Percentiles rank a stretch among this genome's conserved stretches.
Conservation (phyloP, 345 rosid genomes). For the Boechera divaricarpa region DNA sequence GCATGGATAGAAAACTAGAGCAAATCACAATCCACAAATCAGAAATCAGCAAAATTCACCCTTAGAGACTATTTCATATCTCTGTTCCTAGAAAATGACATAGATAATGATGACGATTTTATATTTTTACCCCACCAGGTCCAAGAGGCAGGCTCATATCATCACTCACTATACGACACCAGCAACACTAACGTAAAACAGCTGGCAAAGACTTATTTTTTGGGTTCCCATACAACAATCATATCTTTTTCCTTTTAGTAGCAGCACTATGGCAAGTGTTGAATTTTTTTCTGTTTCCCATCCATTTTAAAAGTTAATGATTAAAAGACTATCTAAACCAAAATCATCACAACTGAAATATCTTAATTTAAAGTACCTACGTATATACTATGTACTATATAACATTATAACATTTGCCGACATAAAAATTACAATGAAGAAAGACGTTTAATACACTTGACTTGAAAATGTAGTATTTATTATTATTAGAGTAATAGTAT, state of each 20-base stretch:
- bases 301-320: slow-evolving; percentile 16
- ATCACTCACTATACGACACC: slow-evolving; percentile 44
- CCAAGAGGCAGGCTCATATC: slow-evolving; percentile 32
- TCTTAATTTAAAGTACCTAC: slow-evolving; percentile 22
- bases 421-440: slow-evolving; percentile 6
- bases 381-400: background rate
- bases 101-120: slow-evolving; percentile 23
- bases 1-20: slow-evolving; percentile 40
- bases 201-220: slow-evolving; percentile 37
- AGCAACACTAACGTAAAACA: slow-evolving; percentile 41
- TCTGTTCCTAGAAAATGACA: slow-evolving; percentile 35
- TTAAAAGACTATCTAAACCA: slow-evolving; percentile 23
- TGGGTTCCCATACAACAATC: slow-evolving; percentile 35
- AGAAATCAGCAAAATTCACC: slow-evolving; percentile 20
- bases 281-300: background rate
- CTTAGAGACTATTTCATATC: background rate
- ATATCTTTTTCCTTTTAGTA: slow-evolving; percentile 30
- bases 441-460: slow-evolving; percentile 7
- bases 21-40: slow-evolving; percentile 23
- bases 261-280: slow-evolving; percentile 39
- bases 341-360: slow-evolving; percentile 16
- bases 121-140: slow-evolving; percentile 30
- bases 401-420: slow-evolving; percentile 27
- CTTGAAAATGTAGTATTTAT: background rate
- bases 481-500: slow-evolving; percentile 9